These are phyloP conservation scores for Halophytophthora batemanensis DNA, from an alignment of 352 stramenopile species.

Conservation along the genomic window DNA sequence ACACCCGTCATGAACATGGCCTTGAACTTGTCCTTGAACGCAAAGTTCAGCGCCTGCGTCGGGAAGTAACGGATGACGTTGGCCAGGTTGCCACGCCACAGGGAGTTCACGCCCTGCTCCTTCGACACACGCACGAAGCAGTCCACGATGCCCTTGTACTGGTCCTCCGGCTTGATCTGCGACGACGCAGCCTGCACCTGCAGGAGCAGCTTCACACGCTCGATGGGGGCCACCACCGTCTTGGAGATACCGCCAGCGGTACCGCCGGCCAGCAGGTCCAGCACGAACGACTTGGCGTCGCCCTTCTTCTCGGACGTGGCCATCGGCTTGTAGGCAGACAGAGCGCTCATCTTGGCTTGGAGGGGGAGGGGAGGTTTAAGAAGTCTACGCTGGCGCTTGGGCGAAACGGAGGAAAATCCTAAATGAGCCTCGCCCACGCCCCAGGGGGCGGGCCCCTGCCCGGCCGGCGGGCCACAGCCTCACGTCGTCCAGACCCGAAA, in stretches of 20 bases:
- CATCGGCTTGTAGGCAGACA: constrained; percentile 77
- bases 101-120: constrained; percentile 86
- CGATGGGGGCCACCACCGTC: constrained; percentile 88
- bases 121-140: constrained; percentile 88
- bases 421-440: no score
- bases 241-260: constrained; percentile 89
- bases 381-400: constrained; percentile 54
- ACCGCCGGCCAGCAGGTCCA: constrained; percentile 84
- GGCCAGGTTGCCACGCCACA: constrained; percentile 91
- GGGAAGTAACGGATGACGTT: constrained; percentile 94
- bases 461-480: constrained; percentile 1
- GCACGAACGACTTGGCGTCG: constrained; percentile 60
- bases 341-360: constrained; percentile 62
- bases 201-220: constrained; percentile 91
- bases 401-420: constrained; percentile 81
- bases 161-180: constrained; percentile 90
- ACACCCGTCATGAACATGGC: constrained; percentile 85
- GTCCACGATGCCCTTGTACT: constrained; percentile 91
- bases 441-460: constrained; percentile 3
- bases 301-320: constrained; percentile 72
- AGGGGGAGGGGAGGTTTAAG: constrained; percentile 25
- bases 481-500: no score
- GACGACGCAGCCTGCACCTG: constrained; percentile 89
- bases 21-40: constrained; percentile 94
- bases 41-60: constrained; percentile 91